Percentiles rank a stretch among this genome's conserved stretches.
These are phyloP conservation scores for Azolla pinnata DNA, from an alignment of 75 land plant species.

Conservation along the genomic window DNA sequence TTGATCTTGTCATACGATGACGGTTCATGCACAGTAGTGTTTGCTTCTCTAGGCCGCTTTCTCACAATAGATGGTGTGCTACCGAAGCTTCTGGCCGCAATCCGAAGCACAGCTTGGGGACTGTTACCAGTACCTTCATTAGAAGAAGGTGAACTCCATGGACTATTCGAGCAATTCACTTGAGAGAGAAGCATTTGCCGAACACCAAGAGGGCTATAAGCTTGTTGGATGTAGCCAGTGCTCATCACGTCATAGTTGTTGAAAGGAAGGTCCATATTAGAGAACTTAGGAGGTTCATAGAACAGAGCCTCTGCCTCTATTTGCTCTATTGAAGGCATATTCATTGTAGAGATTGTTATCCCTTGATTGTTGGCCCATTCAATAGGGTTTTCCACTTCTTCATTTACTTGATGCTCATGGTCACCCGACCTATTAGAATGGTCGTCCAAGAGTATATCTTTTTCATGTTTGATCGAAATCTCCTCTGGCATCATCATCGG, in stretches of 20 bases:
- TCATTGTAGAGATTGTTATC: background rate
- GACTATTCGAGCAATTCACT: slow-evolving; percentile 41
- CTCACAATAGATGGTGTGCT: slow-evolving; percentile 78
- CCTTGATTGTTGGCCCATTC: background rate
- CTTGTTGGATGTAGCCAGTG: slow-evolving; percentile 53
- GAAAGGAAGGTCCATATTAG: slow-evolving; percentile 73
- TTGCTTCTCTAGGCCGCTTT: slow-evolving; percentile 58
- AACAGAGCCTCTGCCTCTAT: slow-evolving; percentile 38
- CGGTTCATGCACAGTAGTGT: slow-evolving; percentile 41
- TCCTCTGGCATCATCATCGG: no score
- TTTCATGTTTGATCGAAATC: no score
- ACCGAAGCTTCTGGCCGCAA: slow-evolving; percentile 63
- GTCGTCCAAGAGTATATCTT: no score
- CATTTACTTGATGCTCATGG: background rate
- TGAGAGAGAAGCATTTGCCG: slow-evolving; percentile 75
- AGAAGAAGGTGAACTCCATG: slow-evolving; percentile 59
- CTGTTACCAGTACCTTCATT: slow-evolving; percentile 45
- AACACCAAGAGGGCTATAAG: slow-evolving; percentile 87
- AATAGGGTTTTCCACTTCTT: background rate
- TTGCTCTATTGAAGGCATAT: no score
- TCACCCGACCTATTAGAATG: background rate
- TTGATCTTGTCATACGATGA: background rate
- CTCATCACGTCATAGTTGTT: slow-evolving; percentile 78
- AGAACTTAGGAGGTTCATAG: slow-evolving; percentile 85
- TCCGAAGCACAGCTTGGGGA: slow-evolving; percentile 53